Percentiles rank a stretch among this genome's conserved stretches.
phyloP scores from a whole-genome alignment of 225 moss, liverwort and hornwort species.

The Takakia lepidozioides region DNA sequence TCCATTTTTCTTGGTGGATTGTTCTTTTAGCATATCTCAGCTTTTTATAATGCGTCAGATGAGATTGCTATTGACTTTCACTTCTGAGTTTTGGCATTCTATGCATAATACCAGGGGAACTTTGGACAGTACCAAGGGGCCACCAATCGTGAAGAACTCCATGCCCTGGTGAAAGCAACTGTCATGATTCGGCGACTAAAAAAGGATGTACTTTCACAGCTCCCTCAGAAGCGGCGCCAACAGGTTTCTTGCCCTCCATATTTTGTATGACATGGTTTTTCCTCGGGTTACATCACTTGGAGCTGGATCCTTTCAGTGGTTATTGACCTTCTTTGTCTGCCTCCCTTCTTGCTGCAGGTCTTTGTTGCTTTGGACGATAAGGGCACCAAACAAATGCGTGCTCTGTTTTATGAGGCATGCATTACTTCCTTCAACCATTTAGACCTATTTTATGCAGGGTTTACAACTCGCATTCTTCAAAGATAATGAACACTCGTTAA shows the following conservation, averaged over 20 bases:
- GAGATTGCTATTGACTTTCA: too few species aligned
- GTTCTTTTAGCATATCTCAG: constrained; percentile 5
- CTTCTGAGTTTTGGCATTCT: neutral
- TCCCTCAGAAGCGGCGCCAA: constrained; percentile 93
- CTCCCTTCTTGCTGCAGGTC: constrained; percentile 36
- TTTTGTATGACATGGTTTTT: neutral
- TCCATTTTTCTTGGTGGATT: neutral
- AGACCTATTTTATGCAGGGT: too few species aligned
- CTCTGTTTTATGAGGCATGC: constrained; percentile 63
- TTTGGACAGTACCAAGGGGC: constrained; percentile 95
- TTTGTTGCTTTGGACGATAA: constrained; percentile 80
- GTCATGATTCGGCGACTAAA: constrained; percentile 97
- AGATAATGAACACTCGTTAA: too few species aligned
- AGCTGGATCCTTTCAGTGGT: too few species aligned
- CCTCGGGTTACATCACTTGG: neutral
- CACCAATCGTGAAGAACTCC: constrained; percentile 92
- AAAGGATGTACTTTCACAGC: constrained; percentile 79
- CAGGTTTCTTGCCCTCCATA: constrained; percentile 41
- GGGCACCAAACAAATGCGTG: constrained; percentile 57
- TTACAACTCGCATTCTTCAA: too few species aligned
- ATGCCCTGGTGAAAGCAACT: constrained; percentile 92
- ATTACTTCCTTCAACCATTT: too few species aligned
- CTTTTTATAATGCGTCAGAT: too few species aligned
- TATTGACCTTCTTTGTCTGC: neutral
- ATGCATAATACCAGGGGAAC: constrained; percentile 51